These are phyloP conservation scores for Eucalyptus sp. DNA, from an alignment of 345 rosid genomes.

Conservation along the genomic window DNA sequence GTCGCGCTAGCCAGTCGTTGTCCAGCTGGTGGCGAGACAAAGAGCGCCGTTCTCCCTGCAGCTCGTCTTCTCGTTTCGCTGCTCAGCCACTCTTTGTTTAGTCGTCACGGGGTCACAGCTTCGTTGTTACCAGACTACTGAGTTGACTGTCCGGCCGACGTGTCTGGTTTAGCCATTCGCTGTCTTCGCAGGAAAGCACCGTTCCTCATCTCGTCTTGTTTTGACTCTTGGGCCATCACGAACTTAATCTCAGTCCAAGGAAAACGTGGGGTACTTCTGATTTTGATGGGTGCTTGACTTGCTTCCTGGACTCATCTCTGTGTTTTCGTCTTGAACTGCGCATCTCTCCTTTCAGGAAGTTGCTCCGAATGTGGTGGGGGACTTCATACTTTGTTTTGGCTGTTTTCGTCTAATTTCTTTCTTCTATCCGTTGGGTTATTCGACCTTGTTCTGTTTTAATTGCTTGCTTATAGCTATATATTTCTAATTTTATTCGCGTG, in stretches of 20 bases:
- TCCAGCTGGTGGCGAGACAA: not conserved
- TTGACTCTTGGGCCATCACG: not conserved
- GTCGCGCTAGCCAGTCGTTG: not conserved
- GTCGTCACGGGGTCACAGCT: not conserved
- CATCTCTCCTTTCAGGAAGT: not conserved
- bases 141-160: not conserved
- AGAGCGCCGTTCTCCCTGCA: not conserved
- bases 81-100: not conserved
- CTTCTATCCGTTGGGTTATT: not conserved
- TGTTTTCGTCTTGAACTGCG: not conserved
- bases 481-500: not conserved
- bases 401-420: not conserved
- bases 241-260: not conserved
- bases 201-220: not conserved
- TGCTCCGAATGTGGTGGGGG: not conserved
- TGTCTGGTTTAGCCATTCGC: not conserved
- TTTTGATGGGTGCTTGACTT: not conserved
- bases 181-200: not conserved
- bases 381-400: not conserved
- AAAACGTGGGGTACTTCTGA: not conserved
- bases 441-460: not conserved
- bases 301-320: not conserved
- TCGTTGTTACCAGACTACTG: not conserved
- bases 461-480: not conserved
- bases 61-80: not conserved